Percentiles rank a stretch among this genome's conserved stretches.
Evolutionary conservation across 768 basidiomycete genomes (phyloP).

Genomic region (Kwoniella dejecticola): DNA sequence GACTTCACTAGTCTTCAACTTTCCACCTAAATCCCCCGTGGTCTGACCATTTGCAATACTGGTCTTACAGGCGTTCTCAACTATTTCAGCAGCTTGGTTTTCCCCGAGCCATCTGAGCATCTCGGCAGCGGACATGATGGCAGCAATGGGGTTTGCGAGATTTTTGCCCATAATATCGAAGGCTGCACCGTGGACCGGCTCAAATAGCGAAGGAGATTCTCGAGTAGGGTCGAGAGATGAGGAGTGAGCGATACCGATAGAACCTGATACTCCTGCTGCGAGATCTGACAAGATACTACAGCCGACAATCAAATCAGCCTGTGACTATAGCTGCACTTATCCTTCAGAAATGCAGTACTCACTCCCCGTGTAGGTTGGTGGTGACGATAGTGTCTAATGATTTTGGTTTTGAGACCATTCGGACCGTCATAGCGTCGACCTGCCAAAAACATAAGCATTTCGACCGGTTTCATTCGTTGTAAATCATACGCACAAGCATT

Average conservation of each 20-base stretch:
- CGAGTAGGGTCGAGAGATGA: constrained; percentile 59
- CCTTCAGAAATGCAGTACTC: background rate
- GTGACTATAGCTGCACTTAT: background rate
- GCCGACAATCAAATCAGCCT: background rate
- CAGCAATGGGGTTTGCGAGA: constrained; percentile 62
- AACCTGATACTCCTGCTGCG: constrained; percentile 61
- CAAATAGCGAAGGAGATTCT: constrained; percentile 60
- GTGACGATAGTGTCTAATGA: constrained; percentile 64
- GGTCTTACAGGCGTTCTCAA: constrained; percentile 22
- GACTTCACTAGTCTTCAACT: constrained; percentile 21
- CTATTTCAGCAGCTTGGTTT: constrained; percentile 15
- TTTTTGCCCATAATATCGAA: constrained; percentile 63
- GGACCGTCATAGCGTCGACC: constrained; percentile 61
- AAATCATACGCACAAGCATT: constrained; percentile 20
- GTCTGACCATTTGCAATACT: constrained; percentile 24
- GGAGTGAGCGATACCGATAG: constrained; percentile 64
- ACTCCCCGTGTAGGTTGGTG: constrained; percentile 61
- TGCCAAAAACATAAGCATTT: background rate
- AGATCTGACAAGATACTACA: constrained; percentile 62
- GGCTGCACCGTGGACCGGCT: constrained; percentile 63
- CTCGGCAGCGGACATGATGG: constrained; percentile 63
- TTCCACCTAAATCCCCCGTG: constrained; percentile 32
- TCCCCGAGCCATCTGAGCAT: constrained; percentile 58
- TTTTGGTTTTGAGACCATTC: constrained; percentile 60
- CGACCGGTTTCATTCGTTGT: no score